Percentiles rank a stretch among this genome's conserved stretches.
phyloP scores from a whole-genome alignment of 257 asterid genomes.

The Scutellaria galericulata region DNA sequence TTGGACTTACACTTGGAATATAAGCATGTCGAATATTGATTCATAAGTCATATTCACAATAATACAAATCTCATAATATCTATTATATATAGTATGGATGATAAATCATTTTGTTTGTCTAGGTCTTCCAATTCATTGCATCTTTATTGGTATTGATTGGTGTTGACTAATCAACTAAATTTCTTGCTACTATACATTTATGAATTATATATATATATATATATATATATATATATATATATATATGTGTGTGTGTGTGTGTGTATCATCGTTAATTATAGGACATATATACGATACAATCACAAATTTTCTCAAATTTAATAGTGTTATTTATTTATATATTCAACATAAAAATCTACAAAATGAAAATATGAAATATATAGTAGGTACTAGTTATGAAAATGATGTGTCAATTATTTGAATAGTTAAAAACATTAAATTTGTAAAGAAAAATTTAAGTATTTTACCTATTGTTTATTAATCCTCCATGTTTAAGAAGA shows the following conservation, averaged over 20 bases:
- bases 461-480: too few species aligned
- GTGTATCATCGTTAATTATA: too few species aligned
- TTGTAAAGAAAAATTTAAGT: too few species aligned
- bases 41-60: conserved; percentile 38
- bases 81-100: conserved; percentile 2
- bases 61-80: conserved; percentile 32
- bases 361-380: too few species aligned
- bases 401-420: too few species aligned
- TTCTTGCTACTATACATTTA: conserved; percentile 8
- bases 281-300: too few species aligned
- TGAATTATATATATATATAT: background rate
- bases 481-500: too few species aligned
- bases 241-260: background rate
- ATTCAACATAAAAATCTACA: too few species aligned
- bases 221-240: background rate
- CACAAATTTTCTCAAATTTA: too few species aligned
- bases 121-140: conserved; percentile 34
- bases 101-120: conserved; percentile 30
- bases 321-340: too few species aligned
- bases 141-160: conserved; percentile 39
- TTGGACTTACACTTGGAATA: conserved; percentile 25
- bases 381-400: too few species aligned
- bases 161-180: background rate
- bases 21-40: conserved; percentile 34
- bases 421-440: too few species aligned